Conservation (phyloP, 176 grass and related monocot genomes). For the Saccharum spontaneum region DNA sequence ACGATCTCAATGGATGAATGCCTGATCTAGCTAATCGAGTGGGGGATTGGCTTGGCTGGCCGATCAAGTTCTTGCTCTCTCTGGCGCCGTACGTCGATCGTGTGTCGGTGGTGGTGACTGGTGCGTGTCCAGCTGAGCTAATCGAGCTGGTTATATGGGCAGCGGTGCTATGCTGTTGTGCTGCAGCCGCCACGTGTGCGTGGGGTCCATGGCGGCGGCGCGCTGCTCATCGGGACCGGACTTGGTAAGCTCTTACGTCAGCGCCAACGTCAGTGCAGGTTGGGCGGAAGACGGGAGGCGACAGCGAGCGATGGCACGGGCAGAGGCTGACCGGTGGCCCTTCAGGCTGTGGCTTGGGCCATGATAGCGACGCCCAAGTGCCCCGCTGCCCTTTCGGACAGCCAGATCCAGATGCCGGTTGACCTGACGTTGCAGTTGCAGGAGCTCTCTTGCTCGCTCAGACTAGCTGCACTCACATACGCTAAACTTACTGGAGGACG, state of each 20-base stretch:
- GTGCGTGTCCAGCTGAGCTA: not conserved
- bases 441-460: not conserved
- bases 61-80: not conserved
- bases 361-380: not conserved
- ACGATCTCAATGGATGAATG: not conserved
- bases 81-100: too few relatives aligned
- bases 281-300: not conserved
- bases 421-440: not conserved
- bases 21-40: not conserved
- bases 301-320: not conserved
- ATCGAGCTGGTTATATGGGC: slow-evolving; percentile 21
- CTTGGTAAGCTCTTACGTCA: slow-evolving; percentile 2
- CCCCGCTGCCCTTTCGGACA: not conserved
- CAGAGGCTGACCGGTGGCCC: slow-evolving; percentile 20
- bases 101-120: not conserved
- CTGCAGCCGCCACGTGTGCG: not conserved
- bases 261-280: not conserved
- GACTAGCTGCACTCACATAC: too few relatives aligned
- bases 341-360: not conserved
- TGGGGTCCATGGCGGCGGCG: slow-evolving; percentile 48
- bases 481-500: too few relatives aligned
- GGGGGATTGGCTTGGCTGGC: too few relatives aligned
- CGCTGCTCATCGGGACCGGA: not conserved
- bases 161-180: too few relatives aligned
- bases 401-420: not conserved